Conservation (phyloP, 805 yeast species). For the Kodamaea kakaduensis region DNA sequence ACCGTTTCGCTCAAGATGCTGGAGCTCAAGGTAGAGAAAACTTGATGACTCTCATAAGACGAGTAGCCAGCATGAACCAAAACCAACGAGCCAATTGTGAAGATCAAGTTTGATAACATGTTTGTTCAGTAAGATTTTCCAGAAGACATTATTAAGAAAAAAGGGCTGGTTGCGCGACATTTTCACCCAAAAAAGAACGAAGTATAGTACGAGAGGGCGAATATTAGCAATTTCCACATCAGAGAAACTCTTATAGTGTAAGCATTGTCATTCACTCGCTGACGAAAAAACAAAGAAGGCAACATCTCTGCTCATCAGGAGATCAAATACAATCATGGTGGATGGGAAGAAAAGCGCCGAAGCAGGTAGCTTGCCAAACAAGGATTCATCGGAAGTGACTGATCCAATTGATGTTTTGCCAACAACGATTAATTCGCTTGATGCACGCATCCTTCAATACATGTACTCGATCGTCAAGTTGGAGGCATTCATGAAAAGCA, state of each 20-base stretch:
- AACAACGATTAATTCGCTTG: slow-evolving; percentile 32
- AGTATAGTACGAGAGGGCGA: too few relatives aligned
- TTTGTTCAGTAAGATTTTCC: slow-evolving; percentile 3
- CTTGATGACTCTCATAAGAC: slow-evolving; percentile 48
- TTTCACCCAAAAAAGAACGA: too few relatives aligned
- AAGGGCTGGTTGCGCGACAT: too few relatives aligned
- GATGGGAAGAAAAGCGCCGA: not conserved
- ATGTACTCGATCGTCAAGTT: slow-evolving; percentile 50
- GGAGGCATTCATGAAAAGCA: slow-evolving; percentile 30
- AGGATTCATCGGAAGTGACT: too few relatives aligned
- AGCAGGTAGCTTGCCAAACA: not conserved
- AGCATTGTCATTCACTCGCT: too few relatives aligned
- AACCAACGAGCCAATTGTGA: slow-evolving; percentile 12
- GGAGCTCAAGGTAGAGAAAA: slow-evolving; percentile 30
- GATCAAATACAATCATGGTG: not conserved
- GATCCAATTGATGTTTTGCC: too few relatives aligned
- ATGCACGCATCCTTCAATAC: slow-evolving; percentile 57
- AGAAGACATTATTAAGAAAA: too few relatives aligned
- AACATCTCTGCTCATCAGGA: too few relatives aligned
- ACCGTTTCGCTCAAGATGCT: slow-evolving; percentile 52
- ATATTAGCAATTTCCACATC: too few relatives aligned
- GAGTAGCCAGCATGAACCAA: slow-evolving; percentile 52
- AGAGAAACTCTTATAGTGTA: too few relatives aligned
- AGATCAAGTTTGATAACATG: slow-evolving; percentile 10
- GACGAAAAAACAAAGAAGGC: too few relatives aligned